Percentiles rank a stretch among this genome's conserved stretches.
Evolutionary conservation across 495 filamentous ascomycete genomes (phyloP).

Genomic region (Cercophora scortea): DNA sequence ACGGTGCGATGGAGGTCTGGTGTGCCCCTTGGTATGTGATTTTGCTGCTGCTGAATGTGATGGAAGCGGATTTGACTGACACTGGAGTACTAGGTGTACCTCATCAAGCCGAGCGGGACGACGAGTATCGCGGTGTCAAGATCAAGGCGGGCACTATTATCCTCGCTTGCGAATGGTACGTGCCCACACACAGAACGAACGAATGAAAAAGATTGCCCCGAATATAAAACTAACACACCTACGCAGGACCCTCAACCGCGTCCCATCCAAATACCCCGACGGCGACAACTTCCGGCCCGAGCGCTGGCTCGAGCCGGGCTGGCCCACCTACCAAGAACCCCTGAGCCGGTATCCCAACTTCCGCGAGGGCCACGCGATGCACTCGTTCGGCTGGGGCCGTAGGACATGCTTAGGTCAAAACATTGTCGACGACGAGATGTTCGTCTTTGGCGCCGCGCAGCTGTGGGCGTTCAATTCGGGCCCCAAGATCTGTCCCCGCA

Average conservation of each 20-base stretch:
- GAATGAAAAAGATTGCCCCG: neutral
- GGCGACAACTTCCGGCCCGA: slow-evolving; percentile 48
- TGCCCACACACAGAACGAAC: neutral
- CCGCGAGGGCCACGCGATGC: slow-evolving; percentile 41
- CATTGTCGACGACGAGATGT: slow-evolving; percentile 53
- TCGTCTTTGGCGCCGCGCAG: slow-evolving; percentile 39
- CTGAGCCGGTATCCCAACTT: slow-evolving; percentile 44
- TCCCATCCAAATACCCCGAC: slow-evolving; percentile 40
- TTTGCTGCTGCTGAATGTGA: neutral
- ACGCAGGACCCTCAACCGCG: slow-evolving; percentile 42
- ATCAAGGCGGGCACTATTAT: slow-evolving; percentile 45
- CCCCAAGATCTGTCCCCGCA: slow-evolving; percentile 29
- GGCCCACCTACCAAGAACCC: slow-evolving; percentile 48
- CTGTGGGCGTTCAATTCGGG: slow-evolving; percentile 44
- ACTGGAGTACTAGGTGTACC: slow-evolving; percentile 38
- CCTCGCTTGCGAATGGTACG: slow-evolving; percentile 48
- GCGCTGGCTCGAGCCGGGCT: slow-evolving; percentile 43
- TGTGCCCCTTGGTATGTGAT: slow-evolving; percentile 34
- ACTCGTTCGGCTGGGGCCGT: slow-evolving; percentile 56
- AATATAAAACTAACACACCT: neutral
- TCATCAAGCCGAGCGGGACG: slow-evolving; percentile 42
- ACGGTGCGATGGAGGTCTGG: slow-evolving; percentile 53
- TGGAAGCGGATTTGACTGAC: neutral
- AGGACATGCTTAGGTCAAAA: slow-evolving; percentile 54
- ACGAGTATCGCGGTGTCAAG: slow-evolving; percentile 40